A percentile compares a stretch with the other conserved stretches of the same genome.
Conservation (phyloP, 805 yeast genomes). For the Phaffomyces thermotolerans region DNA sequence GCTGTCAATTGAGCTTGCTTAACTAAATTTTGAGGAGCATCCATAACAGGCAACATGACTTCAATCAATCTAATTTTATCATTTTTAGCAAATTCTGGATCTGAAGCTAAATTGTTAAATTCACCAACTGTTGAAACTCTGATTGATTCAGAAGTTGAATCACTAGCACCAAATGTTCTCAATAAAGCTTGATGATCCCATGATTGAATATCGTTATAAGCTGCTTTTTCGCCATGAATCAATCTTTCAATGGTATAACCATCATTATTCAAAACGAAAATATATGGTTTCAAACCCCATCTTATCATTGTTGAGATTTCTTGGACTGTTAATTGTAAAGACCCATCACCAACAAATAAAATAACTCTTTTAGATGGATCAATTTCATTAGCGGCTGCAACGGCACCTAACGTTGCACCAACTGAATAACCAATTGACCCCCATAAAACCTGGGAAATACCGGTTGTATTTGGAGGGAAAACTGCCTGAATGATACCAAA, state of each 20-base stretch:
- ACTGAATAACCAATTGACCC: slow-evolving; percentile 59
- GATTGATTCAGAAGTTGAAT: slow-evolving; percentile 40
- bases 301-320: slow-evolving; percentile 64
- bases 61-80: slow-evolving; percentile 60
- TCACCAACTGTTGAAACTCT: slow-evolving; percentile 53
- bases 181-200: slow-evolving; percentile 59
- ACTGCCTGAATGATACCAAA: slow-evolving; percentile 62
- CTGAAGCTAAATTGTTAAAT: slow-evolving; percentile 42
- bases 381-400: slow-evolving; percentile 34
- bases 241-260: slow-evolving; percentile 74
- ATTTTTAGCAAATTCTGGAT: slow-evolving; percentile 43
- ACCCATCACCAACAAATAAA: slow-evolving; percentile 70
- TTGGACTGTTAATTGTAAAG: slow-evolving; percentile 67
- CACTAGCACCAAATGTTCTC: slow-evolving; percentile 40
- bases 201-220: slow-evolving; percentile 59
- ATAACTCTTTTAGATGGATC: slow-evolving; percentile 56
- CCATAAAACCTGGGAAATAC: slow-evolving; percentile 71
- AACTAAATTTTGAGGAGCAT: slow-evolving; percentile 60
- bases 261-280: slow-evolving; percentile 62
- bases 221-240: slow-evolving; percentile 61
- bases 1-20: slow-evolving; percentile 62
- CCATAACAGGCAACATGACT: slow-evolving; percentile 61
- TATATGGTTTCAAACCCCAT: slow-evolving; percentile 60
- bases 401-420: slow-evolving; percentile 12
- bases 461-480: slow-evolving; percentile 55